These are phyloP conservation scores for Mycena galericulata DNA, from an alignment of 768 basidiomycete species.

Conservation along the genomic window DNA sequence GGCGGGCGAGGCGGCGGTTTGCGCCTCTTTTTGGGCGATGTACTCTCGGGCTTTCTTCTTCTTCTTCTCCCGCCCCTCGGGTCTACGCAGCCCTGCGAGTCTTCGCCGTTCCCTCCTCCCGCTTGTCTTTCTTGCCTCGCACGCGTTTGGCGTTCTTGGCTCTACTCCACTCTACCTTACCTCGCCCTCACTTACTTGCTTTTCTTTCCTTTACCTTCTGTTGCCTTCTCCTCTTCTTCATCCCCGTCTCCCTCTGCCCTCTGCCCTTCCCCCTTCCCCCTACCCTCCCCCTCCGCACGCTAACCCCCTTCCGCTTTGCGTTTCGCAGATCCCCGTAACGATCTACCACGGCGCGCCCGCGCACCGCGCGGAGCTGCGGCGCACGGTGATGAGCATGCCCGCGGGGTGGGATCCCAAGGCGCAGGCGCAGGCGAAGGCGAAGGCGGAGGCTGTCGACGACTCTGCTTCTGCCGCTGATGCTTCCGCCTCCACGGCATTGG, in stretches of 20 bases:
- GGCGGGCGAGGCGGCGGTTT: too few species aligned
- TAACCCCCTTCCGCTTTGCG: neutral
- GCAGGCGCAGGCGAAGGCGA: neutral
- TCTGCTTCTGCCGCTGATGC: too few species aligned
- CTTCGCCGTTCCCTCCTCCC: too few species aligned
- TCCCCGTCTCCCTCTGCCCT: neutral
- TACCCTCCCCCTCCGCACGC: neutral
- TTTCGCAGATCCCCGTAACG: constrained; percentile 84
- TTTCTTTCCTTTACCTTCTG: constrained; percentile 3
- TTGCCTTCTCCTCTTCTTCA: neutral
- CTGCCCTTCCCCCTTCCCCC: neutral
- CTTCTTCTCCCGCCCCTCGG: too few species aligned
- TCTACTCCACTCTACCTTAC: too few species aligned
- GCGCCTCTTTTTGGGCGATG: too few species aligned
- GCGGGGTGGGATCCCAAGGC: constrained; percentile 17
- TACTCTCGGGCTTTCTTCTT: too few species aligned
- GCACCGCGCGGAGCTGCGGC: constrained; percentile 84
- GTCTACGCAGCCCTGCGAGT: too few species aligned
- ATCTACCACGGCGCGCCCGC: constrained; percentile 91
- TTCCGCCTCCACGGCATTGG: too few species aligned
- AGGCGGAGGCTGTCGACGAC: neutral
- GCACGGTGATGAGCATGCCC: constrained; percentile 61
- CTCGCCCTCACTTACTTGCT: too few species aligned
- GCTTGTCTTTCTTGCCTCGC: too few species aligned
- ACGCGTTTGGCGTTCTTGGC: too few species aligned